phyloP scores from a whole-genome alignment of 768 basidiomycete species.

The Rhizopogon vulgaris region DNA sequence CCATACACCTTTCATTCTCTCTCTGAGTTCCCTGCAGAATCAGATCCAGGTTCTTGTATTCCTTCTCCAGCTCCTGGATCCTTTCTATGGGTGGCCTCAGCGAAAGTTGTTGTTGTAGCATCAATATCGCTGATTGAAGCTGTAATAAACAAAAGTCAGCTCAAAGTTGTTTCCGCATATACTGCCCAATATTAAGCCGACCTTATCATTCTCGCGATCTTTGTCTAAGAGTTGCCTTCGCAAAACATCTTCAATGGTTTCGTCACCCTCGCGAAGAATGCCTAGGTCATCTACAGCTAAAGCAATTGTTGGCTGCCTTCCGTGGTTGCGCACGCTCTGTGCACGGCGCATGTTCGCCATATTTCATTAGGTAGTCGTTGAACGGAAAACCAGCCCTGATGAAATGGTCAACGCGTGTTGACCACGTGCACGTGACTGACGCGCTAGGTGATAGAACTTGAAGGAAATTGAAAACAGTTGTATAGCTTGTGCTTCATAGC shows the following conservation, averaged over 20 bases:
- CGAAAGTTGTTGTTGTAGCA: constrained; percentile 59
- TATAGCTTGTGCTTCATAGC: neutral
- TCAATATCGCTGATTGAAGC: constrained; percentile 58
- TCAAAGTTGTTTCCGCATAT: neutral
- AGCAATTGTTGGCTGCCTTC: constrained; percentile 38
- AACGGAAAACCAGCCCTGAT: neutral
- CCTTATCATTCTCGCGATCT: constrained; percentile 67
- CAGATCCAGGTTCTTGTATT: constrained; percentile 70
- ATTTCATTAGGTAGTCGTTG: neutral
- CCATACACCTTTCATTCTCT: constrained; percentile 84
- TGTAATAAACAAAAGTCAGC: constrained; percentile 15
- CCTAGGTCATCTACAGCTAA: constrained; percentile 52
- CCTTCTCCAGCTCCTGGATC: constrained; percentile 62
- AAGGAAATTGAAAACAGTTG: too few relatives aligned
- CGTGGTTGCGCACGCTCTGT: constrained; percentile 55
- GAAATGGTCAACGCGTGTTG: neutral
- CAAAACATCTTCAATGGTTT: constrained; percentile 54
- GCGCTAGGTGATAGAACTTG: neutral
- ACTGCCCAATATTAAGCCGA: constrained; percentile 18
- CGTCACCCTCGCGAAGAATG: constrained; percentile 51
- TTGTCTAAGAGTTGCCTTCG: constrained; percentile 61
- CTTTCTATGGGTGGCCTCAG: constrained; percentile 63
- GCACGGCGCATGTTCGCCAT: constrained; percentile 47
- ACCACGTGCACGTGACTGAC: neutral
- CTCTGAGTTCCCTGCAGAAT: constrained; percentile 75